Percentiles rank a stretch among this genome's conserved stretches.
These are phyloP conservation scores for Friedmanniomyces endolithicus DNA, from an alignment of 495 filamentous ascomycete genomes.

Conservation along the genomic window DNA sequence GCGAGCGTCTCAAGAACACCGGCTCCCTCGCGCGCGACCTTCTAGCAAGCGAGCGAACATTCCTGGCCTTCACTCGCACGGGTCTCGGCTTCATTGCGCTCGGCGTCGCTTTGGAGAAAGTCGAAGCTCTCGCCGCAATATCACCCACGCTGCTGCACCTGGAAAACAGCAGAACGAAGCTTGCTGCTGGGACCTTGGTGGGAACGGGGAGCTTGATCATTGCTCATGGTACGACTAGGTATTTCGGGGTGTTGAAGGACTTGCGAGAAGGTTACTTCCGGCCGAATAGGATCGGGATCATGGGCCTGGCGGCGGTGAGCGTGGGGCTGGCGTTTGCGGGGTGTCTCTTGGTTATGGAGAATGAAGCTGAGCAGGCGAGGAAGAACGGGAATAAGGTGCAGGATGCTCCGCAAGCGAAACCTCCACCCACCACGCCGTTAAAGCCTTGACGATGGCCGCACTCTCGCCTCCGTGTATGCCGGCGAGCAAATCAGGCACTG, in stretches of 20 bases:
- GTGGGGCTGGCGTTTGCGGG: conserved; percentile 16
- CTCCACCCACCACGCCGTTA: background rate
- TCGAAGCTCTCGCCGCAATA: conserved; percentile 18
- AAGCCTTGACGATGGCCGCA: too few relatives aligned
- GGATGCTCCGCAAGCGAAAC: background rate
- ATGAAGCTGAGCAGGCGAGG: conserved; percentile 3
- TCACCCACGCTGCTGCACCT: conserved; percentile 14
- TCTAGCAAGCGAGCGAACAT: conserved; percentile 44
- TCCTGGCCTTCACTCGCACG: conserved; percentile 41
- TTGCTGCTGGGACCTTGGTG: conserved; percentile 14
- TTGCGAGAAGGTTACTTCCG: conserved; percentile 22
- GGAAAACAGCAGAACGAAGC: conserved; percentile 10
- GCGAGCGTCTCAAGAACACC: conserved; percentile 20
- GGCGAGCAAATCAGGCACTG: too few relatives aligned
- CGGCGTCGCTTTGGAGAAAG: conserved; percentile 30
- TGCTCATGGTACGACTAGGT: conserved; percentile 23
- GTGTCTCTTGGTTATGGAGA: conserved; percentile 14
- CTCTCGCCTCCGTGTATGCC: too few relatives aligned
- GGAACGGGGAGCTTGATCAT: conserved; percentile 20
- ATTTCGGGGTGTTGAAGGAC: conserved; percentile 21
- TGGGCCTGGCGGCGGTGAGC: conserved; percentile 1
- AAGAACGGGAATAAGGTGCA: background rate
- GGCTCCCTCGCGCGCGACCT: conserved; percentile 37
- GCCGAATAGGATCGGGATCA: conserved; percentile 16
- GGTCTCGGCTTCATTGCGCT: conserved; percentile 43